Conservation (phyloP, 257 asterid genomes). For the Sherardia arvensis region DNA sequence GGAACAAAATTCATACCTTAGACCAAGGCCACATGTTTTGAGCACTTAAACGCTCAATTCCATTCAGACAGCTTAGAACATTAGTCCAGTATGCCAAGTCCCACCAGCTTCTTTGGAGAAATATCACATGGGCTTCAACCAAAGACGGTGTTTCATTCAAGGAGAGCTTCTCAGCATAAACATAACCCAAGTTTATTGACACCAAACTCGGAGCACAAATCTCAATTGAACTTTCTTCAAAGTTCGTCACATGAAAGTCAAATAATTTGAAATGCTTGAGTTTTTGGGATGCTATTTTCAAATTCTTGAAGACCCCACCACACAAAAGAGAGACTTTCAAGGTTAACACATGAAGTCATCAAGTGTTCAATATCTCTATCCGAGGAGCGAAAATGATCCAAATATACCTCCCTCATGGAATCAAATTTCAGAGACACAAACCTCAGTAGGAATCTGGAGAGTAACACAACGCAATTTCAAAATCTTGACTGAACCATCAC, state of each 20-base stretch:
- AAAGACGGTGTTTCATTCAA: background rate
- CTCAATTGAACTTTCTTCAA: background rate
- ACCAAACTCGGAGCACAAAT: constrained; percentile 3
- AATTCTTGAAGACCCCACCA: background rate
- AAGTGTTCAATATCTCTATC: background rate
- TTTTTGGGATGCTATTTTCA: background rate
- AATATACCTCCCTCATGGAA: background rate
- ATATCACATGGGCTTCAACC: background rate
- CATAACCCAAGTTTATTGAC: background rate
- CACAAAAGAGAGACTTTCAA: background rate
- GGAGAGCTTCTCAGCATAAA: background rate
- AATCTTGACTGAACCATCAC: background rate
- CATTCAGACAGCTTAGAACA: background rate
- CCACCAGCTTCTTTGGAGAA: background rate
- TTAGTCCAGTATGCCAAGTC: background rate
- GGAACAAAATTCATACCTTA: background rate
- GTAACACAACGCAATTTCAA: background rate
- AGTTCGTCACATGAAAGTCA: background rate
- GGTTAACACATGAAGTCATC: background rate
- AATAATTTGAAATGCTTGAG: background rate
- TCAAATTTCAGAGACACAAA: background rate
- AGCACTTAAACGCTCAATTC: background rate
- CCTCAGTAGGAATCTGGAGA: background rate
- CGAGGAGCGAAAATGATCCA: background rate
- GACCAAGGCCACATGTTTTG: background rate